Evolutionary conservation across 2,329 filamentous ascomycete genomes (phyloP).

Genomic region (Claviceps spartinae): DNA sequence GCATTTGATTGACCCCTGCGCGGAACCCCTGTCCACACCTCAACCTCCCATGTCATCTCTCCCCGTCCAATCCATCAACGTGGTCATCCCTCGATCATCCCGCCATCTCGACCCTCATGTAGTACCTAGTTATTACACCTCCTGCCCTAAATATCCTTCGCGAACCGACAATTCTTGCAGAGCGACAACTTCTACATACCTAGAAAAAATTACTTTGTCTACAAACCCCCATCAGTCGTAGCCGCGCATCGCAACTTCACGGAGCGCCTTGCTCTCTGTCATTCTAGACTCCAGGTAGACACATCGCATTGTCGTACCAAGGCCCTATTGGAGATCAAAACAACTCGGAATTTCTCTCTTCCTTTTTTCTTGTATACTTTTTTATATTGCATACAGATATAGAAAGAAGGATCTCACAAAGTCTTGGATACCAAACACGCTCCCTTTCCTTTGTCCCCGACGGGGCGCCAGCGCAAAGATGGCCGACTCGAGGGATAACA

Average conservation of each 20-base stretch:
- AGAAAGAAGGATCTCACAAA: too few relatives aligned
- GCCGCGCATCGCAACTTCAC: not conserved
- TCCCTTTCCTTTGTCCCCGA: not conserved
- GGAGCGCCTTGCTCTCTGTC: not conserved
- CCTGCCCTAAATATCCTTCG: not conserved
- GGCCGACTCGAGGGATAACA: constrained; percentile 46
- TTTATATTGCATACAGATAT: too few relatives aligned
- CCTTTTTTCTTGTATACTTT: too few relatives aligned
- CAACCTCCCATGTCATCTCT: not conserved
- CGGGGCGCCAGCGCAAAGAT: constrained; percentile 27
- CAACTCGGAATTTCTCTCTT: too few relatives aligned
- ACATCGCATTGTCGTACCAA: not conserved
- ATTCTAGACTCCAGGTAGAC: too few relatives aligned
- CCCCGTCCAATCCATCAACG: not conserved
- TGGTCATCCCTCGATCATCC: not conserved
- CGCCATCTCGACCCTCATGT: not conserved
- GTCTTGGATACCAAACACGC: not conserved
- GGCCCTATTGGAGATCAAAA: too few relatives aligned
- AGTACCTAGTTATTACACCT: not conserved
- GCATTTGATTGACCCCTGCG: not conserved
- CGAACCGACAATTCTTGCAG: not conserved
- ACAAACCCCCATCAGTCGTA: not conserved
- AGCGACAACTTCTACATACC: not conserved
- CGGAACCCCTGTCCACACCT: not conserved
- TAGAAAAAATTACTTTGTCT: not conserved